Evolutionary conservation across 1,284 basidiomycete genomes (phyloP), one percentile per base, ranked within the genome.

Genomic region (Sporisorium sorghi): DNA sequence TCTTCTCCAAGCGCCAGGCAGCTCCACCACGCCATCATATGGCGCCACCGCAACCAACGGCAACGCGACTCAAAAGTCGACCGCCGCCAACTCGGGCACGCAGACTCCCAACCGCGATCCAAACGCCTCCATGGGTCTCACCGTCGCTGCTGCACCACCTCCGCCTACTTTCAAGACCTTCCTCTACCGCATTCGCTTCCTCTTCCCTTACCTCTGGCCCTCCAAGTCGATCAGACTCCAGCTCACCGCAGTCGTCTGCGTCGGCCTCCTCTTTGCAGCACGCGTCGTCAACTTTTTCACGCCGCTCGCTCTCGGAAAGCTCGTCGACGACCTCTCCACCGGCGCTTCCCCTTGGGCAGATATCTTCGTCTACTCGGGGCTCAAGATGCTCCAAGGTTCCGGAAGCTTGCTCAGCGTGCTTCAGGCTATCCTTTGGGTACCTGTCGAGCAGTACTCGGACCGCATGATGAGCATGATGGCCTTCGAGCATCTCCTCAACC

Each of bases 141-240:
- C 73, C n/a, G 67, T 83, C 26, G 60, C 73, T 17, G 57, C 73
- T 12, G 23, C 48, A 33, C 78, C 82, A 11, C 79, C 81, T 11
- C 74, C 82, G 10, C 78, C 83, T 2, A 79, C 82, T 3, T 70
- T 84, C 44, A 55, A 58, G 46, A 53, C 66, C 46, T 82, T 84
- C 39, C 35, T 77, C 40, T 60, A 75, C n/a, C 75, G 85, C 53
- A 85, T 93, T 62, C 86, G 86, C 52, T 88, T 88, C 60, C 87
- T 94, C 37, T 86, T 88, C 26, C 93, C 92, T 5, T 92, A 92
- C 85, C 88, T 94, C 11, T 94, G 92, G 92, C 93, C 93, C 7
- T 88, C 87, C 56, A 90, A 90, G 78, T 89, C 87, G 73, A 77
- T 84, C 48, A 86, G 86, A 52, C 87, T 94, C 7, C 92, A 93